phyloP scores from a whole-genome alignment of 2,329 filamentous ascomycete genomes.

The Ophiobolus disseminans region DNA sequence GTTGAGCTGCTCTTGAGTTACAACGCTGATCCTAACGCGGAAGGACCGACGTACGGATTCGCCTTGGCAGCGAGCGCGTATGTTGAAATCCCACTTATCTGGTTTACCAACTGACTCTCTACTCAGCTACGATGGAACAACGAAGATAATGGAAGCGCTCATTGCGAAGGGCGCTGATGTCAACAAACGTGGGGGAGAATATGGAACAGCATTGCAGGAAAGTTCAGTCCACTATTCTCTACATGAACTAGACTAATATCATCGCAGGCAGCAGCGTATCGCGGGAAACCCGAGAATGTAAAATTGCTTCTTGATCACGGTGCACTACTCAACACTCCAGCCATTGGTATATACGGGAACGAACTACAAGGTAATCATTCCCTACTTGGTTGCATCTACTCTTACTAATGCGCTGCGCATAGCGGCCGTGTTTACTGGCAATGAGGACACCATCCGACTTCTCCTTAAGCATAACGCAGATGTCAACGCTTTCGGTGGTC shows the following conservation, averaged over 20 bases:
- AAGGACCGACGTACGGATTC: slow-evolving; percentile 29
- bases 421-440: slow-evolving; percentile 25
- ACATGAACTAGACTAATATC: not conserved
- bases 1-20: slow-evolving; percentile 28
- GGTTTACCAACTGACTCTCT: not conserved
- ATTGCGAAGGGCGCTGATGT: slow-evolving; percentile 28
- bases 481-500: slow-evolving; percentile 25
- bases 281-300: slow-evolving; percentile 26
- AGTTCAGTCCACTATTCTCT: not conserved
- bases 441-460: slow-evolving; percentile 22
- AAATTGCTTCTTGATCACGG: slow-evolving; percentile 29
- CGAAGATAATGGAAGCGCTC: slow-evolving; percentile 22
- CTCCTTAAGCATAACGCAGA: slow-evolving; percentile 27
- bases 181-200: slow-evolving; percentile 28
- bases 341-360: slow-evolving; percentile 25
- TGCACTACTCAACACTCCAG: slow-evolving; percentile 27
- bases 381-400: not conserved
- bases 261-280: slow-evolving; percentile 14
- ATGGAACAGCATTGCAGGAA: slow-evolving; percentile 30
- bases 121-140: slow-evolving; percentile 26
- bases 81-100: not conserved
- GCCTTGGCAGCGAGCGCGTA: slow-evolving; percentile 26
- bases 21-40: slow-evolving; percentile 26
- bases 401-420: not conserved
- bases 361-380: slow-evolving; percentile 20